These are phyloP conservation scores for Apiospora koreana DNA, from an alignment of 2,329 filamentous ascomycete genomes.

Conservation along the genomic window DNA sequence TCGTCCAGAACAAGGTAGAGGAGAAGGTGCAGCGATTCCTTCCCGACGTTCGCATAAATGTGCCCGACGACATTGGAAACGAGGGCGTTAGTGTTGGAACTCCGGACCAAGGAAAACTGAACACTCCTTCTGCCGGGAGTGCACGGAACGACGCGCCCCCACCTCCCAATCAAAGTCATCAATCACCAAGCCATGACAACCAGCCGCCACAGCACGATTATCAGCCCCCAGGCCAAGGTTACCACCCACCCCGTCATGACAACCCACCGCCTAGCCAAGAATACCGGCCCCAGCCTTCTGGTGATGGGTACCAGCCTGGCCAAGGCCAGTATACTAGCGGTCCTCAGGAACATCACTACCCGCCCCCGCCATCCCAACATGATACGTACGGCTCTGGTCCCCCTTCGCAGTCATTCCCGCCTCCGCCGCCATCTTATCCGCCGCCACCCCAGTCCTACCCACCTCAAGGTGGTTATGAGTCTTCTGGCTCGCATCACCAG, in stretches of 20 bases:
- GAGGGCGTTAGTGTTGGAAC: conserved; percentile 45
- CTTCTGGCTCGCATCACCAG: neutral
- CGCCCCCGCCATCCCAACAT: neutral
- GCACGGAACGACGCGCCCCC: neutral
- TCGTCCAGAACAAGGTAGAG: conserved; percentile 47
- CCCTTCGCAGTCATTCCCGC: neutral
- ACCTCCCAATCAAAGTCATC: neutral
- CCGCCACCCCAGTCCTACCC: conserved; percentile 3
- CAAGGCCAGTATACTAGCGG: conserved; percentile 1
- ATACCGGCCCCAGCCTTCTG: neutral
- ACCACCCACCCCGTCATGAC: neutral
- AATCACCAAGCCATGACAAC: neutral
- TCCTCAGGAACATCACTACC: neutral
- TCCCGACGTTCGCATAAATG: conserved; percentile 45
- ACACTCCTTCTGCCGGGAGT: neutral
- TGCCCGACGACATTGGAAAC: conserved; percentile 49
- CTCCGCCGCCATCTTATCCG: neutral
- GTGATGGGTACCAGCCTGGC: neutral
- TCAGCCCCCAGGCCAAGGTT: neutral
- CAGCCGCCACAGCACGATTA: neutral
- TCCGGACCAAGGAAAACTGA: conserved; percentile 30
- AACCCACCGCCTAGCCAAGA: neutral
- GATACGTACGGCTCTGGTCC: neutral
- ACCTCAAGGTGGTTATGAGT: neutral
- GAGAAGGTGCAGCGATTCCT: conserved; percentile 47